Percentiles rank a stretch among this genome's conserved stretches.
Evolutionary conservation across 1,139 yeast genomes (phyloP).

Genomic region (Komagataea norvegica): DNA sequence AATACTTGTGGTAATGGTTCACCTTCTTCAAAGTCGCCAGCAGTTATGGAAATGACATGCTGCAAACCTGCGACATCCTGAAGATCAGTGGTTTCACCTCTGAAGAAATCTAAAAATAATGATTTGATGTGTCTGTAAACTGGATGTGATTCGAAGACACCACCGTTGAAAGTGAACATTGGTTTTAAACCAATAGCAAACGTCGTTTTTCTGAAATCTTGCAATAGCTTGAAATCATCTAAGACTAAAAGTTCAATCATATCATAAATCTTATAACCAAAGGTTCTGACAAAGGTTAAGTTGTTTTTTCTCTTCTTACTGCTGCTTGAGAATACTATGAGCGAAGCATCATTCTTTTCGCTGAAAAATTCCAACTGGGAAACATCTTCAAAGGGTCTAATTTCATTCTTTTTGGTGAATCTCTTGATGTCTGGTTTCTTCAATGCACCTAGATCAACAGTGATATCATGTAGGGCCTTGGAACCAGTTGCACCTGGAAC

Average conservation of each 20-base stretch:
- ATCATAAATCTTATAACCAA: constrained; percentile 85
- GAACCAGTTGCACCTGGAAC: constrained; percentile 85
- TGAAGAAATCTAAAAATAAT: constrained; percentile 82
- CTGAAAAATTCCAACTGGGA: constrained; percentile 81
- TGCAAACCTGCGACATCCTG: constrained; percentile 96
- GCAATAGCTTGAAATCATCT: constrained; percentile 62
- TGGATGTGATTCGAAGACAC: constrained; percentile 87
- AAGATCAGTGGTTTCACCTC: constrained; percentile 78
- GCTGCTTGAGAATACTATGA: constrained; percentile 75
- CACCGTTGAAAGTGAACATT: constrained; percentile 89
- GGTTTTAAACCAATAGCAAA: constrained; percentile 91
- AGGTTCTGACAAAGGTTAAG: constrained; percentile 81
- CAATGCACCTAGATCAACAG: constrained; percentile 83
- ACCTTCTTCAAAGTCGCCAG: constrained; percentile 69
- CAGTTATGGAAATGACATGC: constrained; percentile 79
- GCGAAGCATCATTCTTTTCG: constrained; percentile 88
- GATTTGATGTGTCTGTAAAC: constrained; percentile 82
- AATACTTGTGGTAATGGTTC: constrained; percentile 73
- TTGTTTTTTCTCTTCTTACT: constrained; percentile 94
- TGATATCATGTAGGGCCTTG: constrained; percentile 78
- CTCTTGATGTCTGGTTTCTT: constrained; percentile 90
- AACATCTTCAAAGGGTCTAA: constrained; percentile 93
- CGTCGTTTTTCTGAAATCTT: constrained; percentile 76
- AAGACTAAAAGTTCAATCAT: constrained; percentile 86
- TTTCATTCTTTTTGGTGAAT: constrained; percentile 81